These are phyloP conservation scores for Boeremia lycopersici DNA, from an alignment of 2,329 filamentous ascomycete species.

Conservation along the genomic window DNA sequence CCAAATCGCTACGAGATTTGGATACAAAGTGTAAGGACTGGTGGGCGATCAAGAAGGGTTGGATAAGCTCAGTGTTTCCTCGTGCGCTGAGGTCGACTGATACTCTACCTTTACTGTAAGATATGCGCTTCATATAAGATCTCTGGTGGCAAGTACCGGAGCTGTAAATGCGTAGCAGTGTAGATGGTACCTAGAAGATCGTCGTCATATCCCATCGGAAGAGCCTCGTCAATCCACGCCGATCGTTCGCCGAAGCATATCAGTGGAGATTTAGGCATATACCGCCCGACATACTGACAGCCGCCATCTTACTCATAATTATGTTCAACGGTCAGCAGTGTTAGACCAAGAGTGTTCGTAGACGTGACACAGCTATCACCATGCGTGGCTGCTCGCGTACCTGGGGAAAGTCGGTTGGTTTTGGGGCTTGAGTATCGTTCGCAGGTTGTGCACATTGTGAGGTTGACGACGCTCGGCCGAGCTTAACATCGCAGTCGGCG, in stretches of 20 bases:
- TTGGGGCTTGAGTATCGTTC: not conserved
- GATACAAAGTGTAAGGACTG: too few relatives aligned
- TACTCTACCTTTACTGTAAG: not conserved
- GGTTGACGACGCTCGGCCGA: conserved; percentile 9
- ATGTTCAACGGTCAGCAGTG: too few relatives aligned
- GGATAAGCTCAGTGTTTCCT: too few relatives aligned
- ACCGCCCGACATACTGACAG: not conserved
- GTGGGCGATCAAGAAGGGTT: too few relatives aligned
- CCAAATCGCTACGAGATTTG: not conserved
- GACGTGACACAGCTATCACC: too few relatives aligned
- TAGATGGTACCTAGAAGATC: not conserved
- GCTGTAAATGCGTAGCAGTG: not conserved
- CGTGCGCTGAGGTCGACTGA: not conserved
- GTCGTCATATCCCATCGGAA: conserved; percentile 4
- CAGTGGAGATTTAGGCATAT: conserved; percentile 11
- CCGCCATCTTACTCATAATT: too few relatives aligned
- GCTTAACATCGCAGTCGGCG: not conserved
- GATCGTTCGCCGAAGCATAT: conserved; percentile 10
- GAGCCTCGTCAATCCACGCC: not conserved
- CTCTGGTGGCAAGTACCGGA: not conserved
- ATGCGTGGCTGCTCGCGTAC: too few relatives aligned
- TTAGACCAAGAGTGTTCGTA: too few relatives aligned
- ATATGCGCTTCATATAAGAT: not conserved
- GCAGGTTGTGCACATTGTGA: not conserved
- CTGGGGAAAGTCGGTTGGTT: too few relatives aligned